phyloP scores from a whole-genome alignment of 345 rosid species.

The Balakata baccata region DNA sequence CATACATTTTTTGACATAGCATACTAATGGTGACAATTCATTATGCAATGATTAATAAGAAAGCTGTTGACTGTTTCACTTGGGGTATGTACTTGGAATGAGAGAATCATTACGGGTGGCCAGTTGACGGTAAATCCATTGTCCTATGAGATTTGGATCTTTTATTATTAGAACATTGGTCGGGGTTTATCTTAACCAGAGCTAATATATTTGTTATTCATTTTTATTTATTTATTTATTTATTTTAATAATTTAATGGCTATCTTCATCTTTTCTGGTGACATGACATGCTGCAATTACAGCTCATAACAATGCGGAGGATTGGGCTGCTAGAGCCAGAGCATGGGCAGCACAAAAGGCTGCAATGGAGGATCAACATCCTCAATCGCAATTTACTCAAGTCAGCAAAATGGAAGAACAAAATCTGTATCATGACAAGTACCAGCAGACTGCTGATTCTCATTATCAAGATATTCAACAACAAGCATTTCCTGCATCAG shows the following conservation, averaged over 20 bases:
- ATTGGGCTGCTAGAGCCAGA: slow-evolving; percentile 96
- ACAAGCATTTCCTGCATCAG: slow-evolving; percentile 37
- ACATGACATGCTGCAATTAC: slow-evolving; percentile 17
- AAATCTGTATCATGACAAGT: slow-evolving; percentile 45
- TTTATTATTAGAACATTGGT: background rate
- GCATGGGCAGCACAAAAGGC: slow-evolving; percentile 77
- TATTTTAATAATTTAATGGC: background rate
- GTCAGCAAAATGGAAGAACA: slow-evolving; percentile 50
- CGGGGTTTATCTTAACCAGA: background rate
- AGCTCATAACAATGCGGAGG: slow-evolving; percentile 60
- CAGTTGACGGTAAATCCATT: background rate
- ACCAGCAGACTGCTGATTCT: slow-evolving; percentile 42
- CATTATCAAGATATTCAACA: slow-evolving; percentile 61
- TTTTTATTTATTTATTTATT: background rate
- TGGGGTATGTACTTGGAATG: background rate
- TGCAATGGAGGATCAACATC: slow-evolving; percentile 50
- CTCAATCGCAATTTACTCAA: slow-evolving; percentile 46
- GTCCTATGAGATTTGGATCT: background rate
- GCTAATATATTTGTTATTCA: background rate
- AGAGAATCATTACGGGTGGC: background rate
- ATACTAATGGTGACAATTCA: background rate
- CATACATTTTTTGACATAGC: background rate
- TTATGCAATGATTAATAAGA: background rate
- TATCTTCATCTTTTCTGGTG: slow-evolving; percentile 16
- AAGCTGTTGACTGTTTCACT: background rate